phyloP scores from a whole-genome alignment of 192 early-diverging fungal genomes.

The Rhizophagus clarus region DNA sequence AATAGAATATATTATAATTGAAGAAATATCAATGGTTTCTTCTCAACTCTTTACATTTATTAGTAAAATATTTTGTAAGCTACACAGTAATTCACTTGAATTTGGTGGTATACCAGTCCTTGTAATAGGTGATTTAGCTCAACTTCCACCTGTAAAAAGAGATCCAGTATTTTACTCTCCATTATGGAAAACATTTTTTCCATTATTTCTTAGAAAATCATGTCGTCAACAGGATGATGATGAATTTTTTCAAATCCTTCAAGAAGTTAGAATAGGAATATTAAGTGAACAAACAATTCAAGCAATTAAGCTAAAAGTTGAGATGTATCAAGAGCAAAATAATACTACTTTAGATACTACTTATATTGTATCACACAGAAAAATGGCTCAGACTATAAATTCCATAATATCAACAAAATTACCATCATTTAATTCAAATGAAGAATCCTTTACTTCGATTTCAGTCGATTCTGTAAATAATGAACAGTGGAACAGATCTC shows the following conservation, averaged over 20 bases:
- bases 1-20: constrained; percentile 10
- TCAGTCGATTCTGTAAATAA: neutral
- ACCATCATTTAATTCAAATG: neutral
- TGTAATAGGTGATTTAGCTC: constrained; percentile 12
- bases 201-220: neutral
- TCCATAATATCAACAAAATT: neutral
- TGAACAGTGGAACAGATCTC: neutral
- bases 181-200: constrained; percentile 10
- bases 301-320: neutral
- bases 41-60: neutral
- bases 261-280: constrained; percentile 2
- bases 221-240: neutral
- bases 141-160: neutral
- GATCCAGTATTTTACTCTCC: neutral
- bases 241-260: neutral
- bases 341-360: neutral
- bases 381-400: neutral
- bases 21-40: constrained; percentile 10
- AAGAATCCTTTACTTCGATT: neutral
- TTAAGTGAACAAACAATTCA: neutral
- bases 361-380: neutral
- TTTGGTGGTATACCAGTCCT: constrained; percentile 8
- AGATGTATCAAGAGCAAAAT: neutral
- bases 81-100: neutral
- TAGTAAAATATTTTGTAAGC: neutral